phyloP scores from a whole-genome alignment of 2,329 filamentous ascomycete species.

The Talaromyces sp. region DNA sequence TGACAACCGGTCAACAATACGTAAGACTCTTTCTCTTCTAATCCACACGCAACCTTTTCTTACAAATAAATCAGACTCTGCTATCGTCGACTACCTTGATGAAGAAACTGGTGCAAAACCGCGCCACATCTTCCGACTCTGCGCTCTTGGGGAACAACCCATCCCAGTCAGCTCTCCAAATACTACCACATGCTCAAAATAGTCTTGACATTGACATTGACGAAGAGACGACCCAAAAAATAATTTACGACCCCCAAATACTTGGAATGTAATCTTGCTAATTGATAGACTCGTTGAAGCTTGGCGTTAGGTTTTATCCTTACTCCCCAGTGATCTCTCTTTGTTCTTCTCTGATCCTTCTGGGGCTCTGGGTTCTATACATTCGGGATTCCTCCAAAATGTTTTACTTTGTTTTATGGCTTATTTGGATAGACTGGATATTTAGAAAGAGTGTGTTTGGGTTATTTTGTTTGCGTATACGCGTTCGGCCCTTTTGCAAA shows the following conservation, averaged over 20 bases:
- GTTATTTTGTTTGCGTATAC: neutral
- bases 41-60: neutral
- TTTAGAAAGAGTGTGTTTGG: neutral
- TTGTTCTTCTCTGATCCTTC: neutral
- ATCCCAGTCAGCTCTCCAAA: conserved; percentile 36
- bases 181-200: neutral
- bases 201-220: neutral
- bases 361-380: neutral
- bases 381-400: neutral
- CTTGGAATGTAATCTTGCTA: neutral
- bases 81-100: conserved; percentile 49
- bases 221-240: neutral
- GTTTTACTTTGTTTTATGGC: neutral
- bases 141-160: conserved; percentile 49
- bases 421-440: neutral
- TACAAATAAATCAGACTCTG: conserved; percentile 38
- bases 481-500: neutral
- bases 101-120: conserved; percentile 46
- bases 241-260: neutral
- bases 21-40: conserved; percentile 31
- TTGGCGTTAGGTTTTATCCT: neutral
- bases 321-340: neutral
- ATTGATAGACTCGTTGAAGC: conserved; percentile 1
- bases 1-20: conserved; percentile 47
- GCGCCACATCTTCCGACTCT: conserved; percentile 51